These are phyloP conservation scores for Aspergillus calidoustus DNA, from an alignment of 2,329 filamentous ascomycete genomes.

Conservation along the genomic window DNA sequence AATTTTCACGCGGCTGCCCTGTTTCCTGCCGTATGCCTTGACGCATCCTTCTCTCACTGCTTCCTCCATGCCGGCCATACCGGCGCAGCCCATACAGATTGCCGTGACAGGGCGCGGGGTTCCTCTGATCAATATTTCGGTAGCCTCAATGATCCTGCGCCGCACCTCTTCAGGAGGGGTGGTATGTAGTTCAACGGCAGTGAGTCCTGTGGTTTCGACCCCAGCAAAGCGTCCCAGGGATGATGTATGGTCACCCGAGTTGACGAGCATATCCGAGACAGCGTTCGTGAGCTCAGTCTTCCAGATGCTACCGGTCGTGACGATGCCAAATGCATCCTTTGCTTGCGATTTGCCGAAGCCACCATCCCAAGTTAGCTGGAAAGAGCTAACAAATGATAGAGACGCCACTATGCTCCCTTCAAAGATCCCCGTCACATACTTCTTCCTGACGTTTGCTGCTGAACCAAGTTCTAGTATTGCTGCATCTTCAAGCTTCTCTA, in stretches of 20 bases:
- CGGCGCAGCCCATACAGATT: constrained; percentile 85
- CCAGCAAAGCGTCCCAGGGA: constrained; percentile 68
- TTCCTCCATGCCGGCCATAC: constrained; percentile 84
- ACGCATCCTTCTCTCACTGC: constrained; percentile 72
- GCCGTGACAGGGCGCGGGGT: constrained; percentile 59
- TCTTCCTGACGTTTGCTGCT: constrained; percentile 35
- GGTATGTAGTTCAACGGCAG: constrained; percentile 78
- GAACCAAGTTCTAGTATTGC: constrained; percentile 30
- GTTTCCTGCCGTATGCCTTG: constrained; percentile 65
- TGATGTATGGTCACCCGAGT: constrained; percentile 36
- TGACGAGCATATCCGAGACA: constrained; percentile 67
- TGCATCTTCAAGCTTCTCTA: constrained; percentile 31
- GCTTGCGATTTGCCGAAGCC: constrained; percentile 44
- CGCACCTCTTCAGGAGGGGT: constrained; percentile 67
- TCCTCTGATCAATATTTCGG: constrained; percentile 64
- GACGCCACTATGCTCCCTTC: constrained; percentile 76
- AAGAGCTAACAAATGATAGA: constrained; percentile 58
- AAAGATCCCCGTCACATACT: constrained; percentile 79
- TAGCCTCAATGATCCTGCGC: constrained; percentile 70
- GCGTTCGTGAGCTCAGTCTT: constrained; percentile 71
- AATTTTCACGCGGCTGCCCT: constrained; percentile 66
- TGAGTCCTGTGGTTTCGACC: constrained; percentile 80
- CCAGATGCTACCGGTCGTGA: constrained; percentile 87
- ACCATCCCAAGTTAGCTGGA: constrained; percentile 31
- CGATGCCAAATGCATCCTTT: constrained; percentile 72